phyloP scores from a whole-genome alignment of 306 rosid genomes.

The Fragaria nilgerrensis region DNA sequence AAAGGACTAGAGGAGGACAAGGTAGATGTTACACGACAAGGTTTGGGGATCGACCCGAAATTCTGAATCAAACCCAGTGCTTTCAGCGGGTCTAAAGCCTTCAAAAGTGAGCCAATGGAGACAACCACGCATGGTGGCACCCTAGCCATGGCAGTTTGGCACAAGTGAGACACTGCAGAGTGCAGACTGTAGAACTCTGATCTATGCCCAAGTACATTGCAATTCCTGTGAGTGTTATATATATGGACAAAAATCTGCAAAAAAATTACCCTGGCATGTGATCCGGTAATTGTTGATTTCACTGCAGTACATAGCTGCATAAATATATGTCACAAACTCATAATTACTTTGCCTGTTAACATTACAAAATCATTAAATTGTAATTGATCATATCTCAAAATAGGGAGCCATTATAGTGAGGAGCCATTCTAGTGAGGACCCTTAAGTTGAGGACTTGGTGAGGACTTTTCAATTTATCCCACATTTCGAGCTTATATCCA shows the following conservation, averaged over 20 bases:
- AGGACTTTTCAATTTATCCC: too few relatives aligned
- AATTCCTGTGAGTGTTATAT: background rate
- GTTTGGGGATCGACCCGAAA: background rate
- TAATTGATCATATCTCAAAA: too few relatives aligned
- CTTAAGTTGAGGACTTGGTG: too few relatives aligned
- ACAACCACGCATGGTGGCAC: background rate
- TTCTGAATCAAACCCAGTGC: background rate
- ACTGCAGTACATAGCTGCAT: background rate
- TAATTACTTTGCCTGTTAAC: too few relatives aligned
- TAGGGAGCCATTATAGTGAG: too few relatives aligned
- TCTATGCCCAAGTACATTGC: background rate
- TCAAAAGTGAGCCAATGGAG: background rate
- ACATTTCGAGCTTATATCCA: too few relatives aligned
- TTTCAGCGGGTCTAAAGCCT: background rate
- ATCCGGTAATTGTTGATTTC: background rate
- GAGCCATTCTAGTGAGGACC: too few relatives aligned
- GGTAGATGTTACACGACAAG: background rate
- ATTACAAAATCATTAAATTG: too few relatives aligned
- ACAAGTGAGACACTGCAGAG: background rate
- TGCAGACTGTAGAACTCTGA: background rate
- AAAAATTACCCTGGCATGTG: background rate
- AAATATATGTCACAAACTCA: too few relatives aligned
- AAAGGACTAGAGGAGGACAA: background rate
- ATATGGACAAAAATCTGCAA: too few relatives aligned
- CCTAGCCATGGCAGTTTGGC: background rate